Evolutionary conservation across 371 early-diverging fungal genomes (phyloP), one percentile per base, ranked within the genome.

Genomic region (Mucor ambiguus): DNA sequence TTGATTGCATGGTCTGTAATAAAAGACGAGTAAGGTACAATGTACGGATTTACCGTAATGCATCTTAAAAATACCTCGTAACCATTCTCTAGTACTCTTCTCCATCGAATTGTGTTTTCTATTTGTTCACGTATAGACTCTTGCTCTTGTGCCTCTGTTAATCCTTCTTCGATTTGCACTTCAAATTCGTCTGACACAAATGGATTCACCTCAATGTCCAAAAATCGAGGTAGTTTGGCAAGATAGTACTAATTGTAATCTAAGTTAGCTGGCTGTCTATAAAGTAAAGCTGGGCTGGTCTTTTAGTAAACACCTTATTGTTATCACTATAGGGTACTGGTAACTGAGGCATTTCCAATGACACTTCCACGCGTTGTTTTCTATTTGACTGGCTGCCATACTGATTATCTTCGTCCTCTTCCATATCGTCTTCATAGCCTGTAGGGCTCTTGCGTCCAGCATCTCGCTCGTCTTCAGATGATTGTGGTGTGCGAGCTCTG

Each of bases 41-140:
- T 26, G 48, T 28, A 28, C 6, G 4, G 28, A 52, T 26, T 52
- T 14, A 16, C 28, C 5, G 28, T 14, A 4, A 16, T 16, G 6
- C 18, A 2, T 28, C 14, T 2, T 10, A 4, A 55, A 38, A 58
- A 67, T 74, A 82, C 85, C 65, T 71, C 71, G 38, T 71, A 44
- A 1, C 80, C 80, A 30, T 75, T 55, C 41, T 76, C 70, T 57
- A 76, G 64, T 11, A 72, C 79, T n/a, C 70, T 64, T 57, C 92
- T 84, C 94, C 94, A 95, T 24, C 95, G 88, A 30, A 95, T 87
- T 0, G 90, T 92, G 68, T 86, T 90, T 69, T 93, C 91, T 41
- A 90, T 84, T 60, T 82, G 80, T 49, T 91, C 83, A 59, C 82
- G 78, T 61, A 84, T 78, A 24, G 71, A 59, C 59, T 85, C 82